phyloP scores from a whole-genome alignment of 768 basidiomycete species.

The Mycena olivaceomarginata region DNA sequence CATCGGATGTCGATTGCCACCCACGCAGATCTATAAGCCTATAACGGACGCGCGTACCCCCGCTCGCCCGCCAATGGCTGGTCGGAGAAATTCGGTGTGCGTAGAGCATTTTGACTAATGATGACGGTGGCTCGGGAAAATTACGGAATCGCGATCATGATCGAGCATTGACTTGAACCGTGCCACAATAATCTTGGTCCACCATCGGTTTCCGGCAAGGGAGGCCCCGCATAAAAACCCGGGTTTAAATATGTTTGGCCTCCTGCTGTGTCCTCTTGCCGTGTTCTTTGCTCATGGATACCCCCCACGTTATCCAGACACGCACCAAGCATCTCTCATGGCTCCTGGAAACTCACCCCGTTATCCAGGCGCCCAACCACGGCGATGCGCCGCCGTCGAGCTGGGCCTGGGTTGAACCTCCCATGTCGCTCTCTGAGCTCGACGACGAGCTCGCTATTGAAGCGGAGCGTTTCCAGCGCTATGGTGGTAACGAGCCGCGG shows the following conservation, averaged over 20 bases:
- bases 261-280: background rate
- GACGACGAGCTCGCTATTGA: conserved; percentile 29
- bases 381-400: background rate
- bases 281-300: background rate
- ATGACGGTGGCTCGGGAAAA: no score
- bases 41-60: no score
- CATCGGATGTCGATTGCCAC: no score
- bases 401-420: conserved; percentile 4
- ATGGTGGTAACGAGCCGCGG: conserved; percentile 55
- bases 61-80: no score
- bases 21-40: no score
- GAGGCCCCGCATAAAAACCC: background rate
- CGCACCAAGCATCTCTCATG: conserved; percentile 3
- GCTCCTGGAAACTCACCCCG: conserved; percentile 2
- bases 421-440: background rate
- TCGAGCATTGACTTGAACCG: no score
- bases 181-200: no score
- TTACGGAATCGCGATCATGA: no score
- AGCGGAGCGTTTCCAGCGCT: conserved; percentile 49
- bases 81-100: no score
- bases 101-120: no score
- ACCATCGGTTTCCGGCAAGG: no score
- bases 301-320: conserved; percentile 8
- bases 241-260: background rate
- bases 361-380: background rate